These are phyloP conservation scores for Nakataea oryzae DNA, from an alignment of 2,329 filamentous ascomycete species.

Conservation along the genomic window DNA sequence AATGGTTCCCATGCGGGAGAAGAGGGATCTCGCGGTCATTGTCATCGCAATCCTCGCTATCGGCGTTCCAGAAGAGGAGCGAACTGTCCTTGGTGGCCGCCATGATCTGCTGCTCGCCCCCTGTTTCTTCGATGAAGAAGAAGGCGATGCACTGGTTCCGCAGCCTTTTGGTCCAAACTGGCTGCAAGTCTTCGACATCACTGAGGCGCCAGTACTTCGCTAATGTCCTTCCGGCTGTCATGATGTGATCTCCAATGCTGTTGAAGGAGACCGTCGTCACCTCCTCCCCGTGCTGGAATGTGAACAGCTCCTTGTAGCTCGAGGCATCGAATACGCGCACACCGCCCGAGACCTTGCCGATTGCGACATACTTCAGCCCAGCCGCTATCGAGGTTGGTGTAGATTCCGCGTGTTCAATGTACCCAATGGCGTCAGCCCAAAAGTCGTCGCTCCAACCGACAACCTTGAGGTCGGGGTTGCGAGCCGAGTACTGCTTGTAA, in stretches of 20 bases:
- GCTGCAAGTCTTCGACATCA: background rate
- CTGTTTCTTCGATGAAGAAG: slow-evolving; percentile 1
- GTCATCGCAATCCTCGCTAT: background rate
- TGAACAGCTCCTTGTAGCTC: background rate
- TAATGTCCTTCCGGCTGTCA: background rate
- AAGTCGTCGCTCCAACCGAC: background rate
- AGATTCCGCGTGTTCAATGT: slow-evolving; percentile 1
- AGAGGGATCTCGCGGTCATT: background rate
- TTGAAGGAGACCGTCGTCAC: background rate
- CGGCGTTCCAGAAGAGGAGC: background rate
- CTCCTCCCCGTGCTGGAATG: slow-evolving; percentile 1
- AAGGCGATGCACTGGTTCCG: background rate
- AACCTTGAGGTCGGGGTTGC: background rate
- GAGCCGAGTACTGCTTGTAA: background rate
- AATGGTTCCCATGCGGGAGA: too few species aligned
- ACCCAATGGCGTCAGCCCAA: slow-evolving; percentile 2
- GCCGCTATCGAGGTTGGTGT: background rate
- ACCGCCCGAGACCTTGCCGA: background rate
- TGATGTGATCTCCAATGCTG: background rate
- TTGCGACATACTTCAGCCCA: background rate
- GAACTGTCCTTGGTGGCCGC: background rate
- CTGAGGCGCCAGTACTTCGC: background rate
- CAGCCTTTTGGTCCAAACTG: background rate
- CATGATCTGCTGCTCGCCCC: background rate
- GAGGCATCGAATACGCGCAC: background rate